These are phyloP conservation scores for Syzygium grande DNA, from an alignment of 345 rosid species.

Conservation along the genomic window DNA sequence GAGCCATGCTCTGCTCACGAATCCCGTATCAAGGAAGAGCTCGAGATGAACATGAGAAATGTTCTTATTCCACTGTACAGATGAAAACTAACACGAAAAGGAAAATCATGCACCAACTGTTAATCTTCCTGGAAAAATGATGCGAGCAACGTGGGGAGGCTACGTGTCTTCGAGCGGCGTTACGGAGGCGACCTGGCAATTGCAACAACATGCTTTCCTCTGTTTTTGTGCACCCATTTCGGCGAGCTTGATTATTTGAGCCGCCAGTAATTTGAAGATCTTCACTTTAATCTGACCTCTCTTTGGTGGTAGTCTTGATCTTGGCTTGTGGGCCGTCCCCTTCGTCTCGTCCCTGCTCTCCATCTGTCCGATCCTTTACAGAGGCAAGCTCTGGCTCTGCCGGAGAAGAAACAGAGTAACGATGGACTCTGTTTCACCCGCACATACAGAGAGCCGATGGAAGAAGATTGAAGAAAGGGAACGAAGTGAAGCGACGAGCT, in stretches of 20 bases:
- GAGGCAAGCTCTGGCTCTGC: neutral
- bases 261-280: neutral
- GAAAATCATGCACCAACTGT: neutral
- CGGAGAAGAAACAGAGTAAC: neutral
- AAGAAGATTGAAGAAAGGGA: neutral
- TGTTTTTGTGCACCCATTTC: neutral
- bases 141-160: neutral
- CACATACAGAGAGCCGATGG: neutral
- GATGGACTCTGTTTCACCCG: neutral
- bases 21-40: neutral
- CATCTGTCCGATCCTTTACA: neutral
- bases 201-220: neutral
- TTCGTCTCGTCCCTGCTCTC: neutral
- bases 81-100: neutral
- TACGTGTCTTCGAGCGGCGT: neutral
- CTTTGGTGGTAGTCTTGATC: constrained; percentile 1
- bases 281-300: constrained; percentile 8
- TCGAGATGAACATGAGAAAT: neutral
- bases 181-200: neutral
- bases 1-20: neutral
- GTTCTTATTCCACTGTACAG: neutral
- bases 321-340: neutral
- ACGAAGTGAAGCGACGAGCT: neutral
- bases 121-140: neutral
- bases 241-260: neutral